Evolutionary conservation across 352 stramenopile genomes (phyloP).

Genomic region (Globisporangium camurandrum): DNA sequence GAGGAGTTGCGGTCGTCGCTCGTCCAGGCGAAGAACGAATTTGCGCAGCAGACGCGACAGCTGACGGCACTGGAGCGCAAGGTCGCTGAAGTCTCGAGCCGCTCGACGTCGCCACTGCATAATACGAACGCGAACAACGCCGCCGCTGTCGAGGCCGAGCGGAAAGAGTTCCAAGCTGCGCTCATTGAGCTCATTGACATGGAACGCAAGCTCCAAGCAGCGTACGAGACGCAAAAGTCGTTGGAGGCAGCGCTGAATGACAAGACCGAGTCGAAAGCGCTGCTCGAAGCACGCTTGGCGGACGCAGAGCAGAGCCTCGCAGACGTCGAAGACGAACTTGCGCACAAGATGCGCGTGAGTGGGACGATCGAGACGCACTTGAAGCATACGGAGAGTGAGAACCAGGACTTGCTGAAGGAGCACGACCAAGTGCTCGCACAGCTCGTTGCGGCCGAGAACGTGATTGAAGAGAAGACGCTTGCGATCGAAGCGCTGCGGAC

Average conservation of each 20-base stretch:
- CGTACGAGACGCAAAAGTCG: constrained; percentile 48
- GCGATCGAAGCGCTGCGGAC: constrained; percentile 52
- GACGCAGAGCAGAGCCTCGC: constrained; percentile 40
- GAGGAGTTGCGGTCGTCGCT: constrained; percentile 45
- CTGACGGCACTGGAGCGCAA: constrained; percentile 50
- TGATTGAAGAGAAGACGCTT: constrained; percentile 58
- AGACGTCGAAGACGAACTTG: constrained; percentile 42
- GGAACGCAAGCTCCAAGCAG: constrained; percentile 54
- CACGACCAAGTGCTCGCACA: constrained; percentile 36
- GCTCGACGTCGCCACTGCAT: constrained; percentile 14
- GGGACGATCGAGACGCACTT: constrained; percentile 43
- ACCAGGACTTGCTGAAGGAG: constrained; percentile 37
- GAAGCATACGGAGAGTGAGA: constrained; percentile 31
- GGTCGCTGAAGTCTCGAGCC: constrained; percentile 36
- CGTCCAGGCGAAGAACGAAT: constrained; percentile 51
- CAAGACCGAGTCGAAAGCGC: constrained; percentile 31
- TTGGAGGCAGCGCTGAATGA: constrained; percentile 47
- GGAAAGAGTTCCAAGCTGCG: constrained; percentile 47
- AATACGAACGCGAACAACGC: not conserved
- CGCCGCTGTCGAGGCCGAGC: constrained; percentile 35
- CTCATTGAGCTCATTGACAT: constrained; percentile 64
- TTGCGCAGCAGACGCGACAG: constrained; percentile 45
- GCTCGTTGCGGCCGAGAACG: constrained; percentile 33
- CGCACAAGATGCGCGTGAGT: constrained; percentile 47
- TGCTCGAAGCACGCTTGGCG: constrained; percentile 39